Evolutionary conservation across 2,329 filamentous ascomycete species (phyloP), one percentile per base, ranked within the genome.

Genomic region (Podosphaera xanthii): DNA sequence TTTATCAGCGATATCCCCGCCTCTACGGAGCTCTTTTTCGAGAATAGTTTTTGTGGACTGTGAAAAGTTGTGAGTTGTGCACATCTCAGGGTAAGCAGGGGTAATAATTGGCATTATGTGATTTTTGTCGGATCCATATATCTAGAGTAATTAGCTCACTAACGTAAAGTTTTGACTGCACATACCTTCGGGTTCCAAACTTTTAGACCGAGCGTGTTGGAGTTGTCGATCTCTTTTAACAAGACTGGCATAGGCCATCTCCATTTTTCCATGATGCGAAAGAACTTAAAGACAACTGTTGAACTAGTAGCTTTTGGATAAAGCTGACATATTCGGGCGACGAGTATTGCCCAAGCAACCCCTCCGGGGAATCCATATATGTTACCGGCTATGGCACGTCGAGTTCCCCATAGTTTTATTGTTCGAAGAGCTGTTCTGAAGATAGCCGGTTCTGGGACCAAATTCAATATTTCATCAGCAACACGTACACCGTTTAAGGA

Each of bases 101-200:
- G 92, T 98, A 67, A 98, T 97, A 71, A 98, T 87, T 35, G 92
- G 92, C 92, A 98, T 98, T 58, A 96, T 75, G 71, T 97, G 91
- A 64, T 82, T 86, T 50, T 80, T 80, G 70, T 97, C 92, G 59
- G 81, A 79, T 61, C 82, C 81, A 70, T 94, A 94, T 36, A 89
- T 75, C 77, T 87, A 65, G 44, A 35, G 36, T 38, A 4, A n/a
- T 58, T 58, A 44, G 54, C 8, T 52, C 14, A 53, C 42, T 38
- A 36, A 62, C 63, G 2, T 8, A 14, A 50, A n/a, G 9, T 8
- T 31, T 33, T 5, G 42, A 10, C 22, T 34, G 3, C 36, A 65
- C 74, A 63, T 72, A 88, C 86, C 76, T 84, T 85, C 40, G 92
- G 92, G 67, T 98, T 97, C 91, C 92, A 98, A 60, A 95, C 85